These are phyloP conservation scores for Chenopodium quinoa DNA, from an alignment of 148 eudicot species.

Conservation along the genomic window DNA sequence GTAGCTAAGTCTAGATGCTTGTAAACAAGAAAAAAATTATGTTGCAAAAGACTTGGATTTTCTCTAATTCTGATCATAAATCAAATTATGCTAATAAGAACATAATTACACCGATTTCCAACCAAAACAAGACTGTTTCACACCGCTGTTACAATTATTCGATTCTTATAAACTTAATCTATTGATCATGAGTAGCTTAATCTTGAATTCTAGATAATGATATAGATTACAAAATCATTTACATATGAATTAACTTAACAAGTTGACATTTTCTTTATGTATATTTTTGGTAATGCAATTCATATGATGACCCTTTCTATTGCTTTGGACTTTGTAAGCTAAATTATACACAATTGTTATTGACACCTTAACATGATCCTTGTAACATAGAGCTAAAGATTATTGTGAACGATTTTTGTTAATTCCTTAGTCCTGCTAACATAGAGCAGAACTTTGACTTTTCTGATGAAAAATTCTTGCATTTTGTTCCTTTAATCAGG, in stretches of 20 bases:
- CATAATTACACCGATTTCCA: not conserved
- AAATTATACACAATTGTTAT: not conserved
- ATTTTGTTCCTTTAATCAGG: conserved; percentile 40
- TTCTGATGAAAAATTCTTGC: not conserved
- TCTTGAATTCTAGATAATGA: no score
- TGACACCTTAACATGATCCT: not conserved
- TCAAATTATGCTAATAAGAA: not conserved
- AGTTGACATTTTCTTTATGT: not conserved
- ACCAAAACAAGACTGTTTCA: not conserved
- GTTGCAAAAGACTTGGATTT: not conserved
- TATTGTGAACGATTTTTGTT: not conserved
- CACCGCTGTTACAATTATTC: not conserved
- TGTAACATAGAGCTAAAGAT: not conserved
- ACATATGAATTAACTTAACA: no score
- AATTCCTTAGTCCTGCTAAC: not conserved
- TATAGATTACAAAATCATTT: no score
- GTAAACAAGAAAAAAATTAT: not conserved
- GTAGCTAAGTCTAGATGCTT: no score
- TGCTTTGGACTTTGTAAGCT: not conserved
- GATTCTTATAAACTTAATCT: not conserved
- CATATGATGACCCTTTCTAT: not conserved
- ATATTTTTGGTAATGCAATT: not conserved
- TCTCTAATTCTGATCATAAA: not conserved
- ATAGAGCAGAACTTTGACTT: not conserved
- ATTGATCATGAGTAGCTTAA: not conserved